Evolutionary conservation across 306 rosid species (phyloP).

Genomic region (Pterocarpus santalinus): DNA sequence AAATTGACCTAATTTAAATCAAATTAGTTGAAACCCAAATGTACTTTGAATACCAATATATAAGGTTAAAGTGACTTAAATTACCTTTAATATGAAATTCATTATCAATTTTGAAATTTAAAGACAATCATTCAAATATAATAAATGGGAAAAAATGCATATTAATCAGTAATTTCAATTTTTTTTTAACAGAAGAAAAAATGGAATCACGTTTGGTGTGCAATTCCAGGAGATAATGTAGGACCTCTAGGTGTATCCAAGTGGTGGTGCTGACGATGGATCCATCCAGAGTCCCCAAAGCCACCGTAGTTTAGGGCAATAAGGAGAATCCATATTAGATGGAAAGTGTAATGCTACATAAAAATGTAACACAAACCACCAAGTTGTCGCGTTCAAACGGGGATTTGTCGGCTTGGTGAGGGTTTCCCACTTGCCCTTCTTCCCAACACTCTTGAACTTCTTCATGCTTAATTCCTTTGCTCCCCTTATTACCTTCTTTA

Average conservation of each 20-base stretch:
- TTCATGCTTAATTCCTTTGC: neutral
- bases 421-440: constrained; percentile 38
- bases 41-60: too few relatives aligned
- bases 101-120: neutral
- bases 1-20: too few relatives aligned
- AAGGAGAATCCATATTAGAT: constrained; percentile 1
- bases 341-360: neutral
- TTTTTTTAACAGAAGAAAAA: neutral
- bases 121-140: neutral
- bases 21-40: too few relatives aligned
- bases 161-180: neutral
- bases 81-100: neutral
- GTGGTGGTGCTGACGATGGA: constrained; percentile 10
- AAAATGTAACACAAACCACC: constrained; percentile 37
- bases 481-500: neutral
- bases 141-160: neutral
- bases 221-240: neutral
- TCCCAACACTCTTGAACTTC: constrained; percentile 29
- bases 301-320: neutral
- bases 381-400: constrained; percentile 58
- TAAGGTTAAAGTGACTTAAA: too few relatives aligned
- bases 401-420: constrained; percentile 65
- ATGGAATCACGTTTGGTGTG: neutral
- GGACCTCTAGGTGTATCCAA: constrained; percentile 21
- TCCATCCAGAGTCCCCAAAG: constrained; percentile 1